Evolutionary conservation across 2,329 filamentous ascomycete species (phyloP), one percentile per base, ranked within the genome.

Genomic region (Aspergillus sp.): DNA sequence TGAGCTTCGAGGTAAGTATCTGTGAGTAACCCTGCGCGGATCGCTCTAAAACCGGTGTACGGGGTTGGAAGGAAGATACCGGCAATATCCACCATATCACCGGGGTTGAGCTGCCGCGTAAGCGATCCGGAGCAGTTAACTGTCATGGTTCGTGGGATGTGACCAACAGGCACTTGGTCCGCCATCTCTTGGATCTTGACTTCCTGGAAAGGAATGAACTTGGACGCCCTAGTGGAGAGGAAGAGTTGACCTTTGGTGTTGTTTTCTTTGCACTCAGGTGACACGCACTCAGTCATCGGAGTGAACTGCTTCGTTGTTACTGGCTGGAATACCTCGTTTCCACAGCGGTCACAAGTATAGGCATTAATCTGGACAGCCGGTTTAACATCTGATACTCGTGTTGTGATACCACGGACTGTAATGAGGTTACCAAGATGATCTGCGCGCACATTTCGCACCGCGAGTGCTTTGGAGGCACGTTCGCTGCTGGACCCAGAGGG

Each of bases 181-280:
- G 95, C 92, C 86, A 98, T 91, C 73, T 99, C 95, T 76, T 99
- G 95, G 56, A 99, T 92, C 79, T 98, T 98, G 76, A 98, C 87
- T 76, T 99, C 95, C 75, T 99, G 95, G 80, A 99, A 99, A 3
- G 95, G 92, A 69, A 96, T 79, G 71, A 98, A 99, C 70, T 98
- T 99, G 52, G 93, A 97, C 0, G 93, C 95, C 67, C 95, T 86
- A n/a, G 93, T 96, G 0, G 93, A 97, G 39, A 96, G 86, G 73
- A 96, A 93, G 40, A 99, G 84, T 74, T 97, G 91, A 17, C 95
- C 95, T 75, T 95, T 96, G 66, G 91, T 86, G 74, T 96, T 92
- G 75, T 97, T 98, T 60, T 84, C 83, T 72, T 89, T 86, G 81
- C 95, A 99, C 66, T 96, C 91, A n/a, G 87, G 79, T 1, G 95